Evolutionary conservation across 305 asterid genomes (phyloP).

Genomic region (Fraxinus nigra): DNA sequence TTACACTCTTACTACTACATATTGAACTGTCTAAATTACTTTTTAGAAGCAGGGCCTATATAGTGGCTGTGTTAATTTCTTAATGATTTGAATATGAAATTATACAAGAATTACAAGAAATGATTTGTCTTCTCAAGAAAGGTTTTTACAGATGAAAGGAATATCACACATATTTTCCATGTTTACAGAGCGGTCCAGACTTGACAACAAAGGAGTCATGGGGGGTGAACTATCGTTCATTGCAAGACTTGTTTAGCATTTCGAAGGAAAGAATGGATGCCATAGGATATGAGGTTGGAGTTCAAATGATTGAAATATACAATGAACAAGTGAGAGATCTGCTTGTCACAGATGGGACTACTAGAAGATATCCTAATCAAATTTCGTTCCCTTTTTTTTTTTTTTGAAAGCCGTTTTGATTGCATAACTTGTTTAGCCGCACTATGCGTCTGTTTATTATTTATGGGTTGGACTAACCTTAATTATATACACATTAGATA

Average conservation of each 20-base stretch:
- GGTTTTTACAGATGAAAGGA: background rate
- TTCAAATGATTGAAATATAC: conserved; percentile 93
- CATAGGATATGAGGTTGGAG: conserved; percentile 78
- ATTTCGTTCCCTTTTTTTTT: background rate
- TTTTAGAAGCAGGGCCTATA: background rate
- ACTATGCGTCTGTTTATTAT: background rate
- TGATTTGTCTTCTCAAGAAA: background rate
- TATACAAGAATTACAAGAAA: background rate
- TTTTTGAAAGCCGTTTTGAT: background rate
- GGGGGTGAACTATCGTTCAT: conserved; percentile 91
- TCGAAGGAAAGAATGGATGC: conserved; percentile 55
- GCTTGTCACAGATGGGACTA: conserved; percentile 72
- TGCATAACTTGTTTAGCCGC: background rate
- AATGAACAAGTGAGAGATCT: conserved; percentile 96
- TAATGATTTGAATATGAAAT: background rate
- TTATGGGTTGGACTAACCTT: conserved; percentile 36
- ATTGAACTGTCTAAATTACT: background rate
- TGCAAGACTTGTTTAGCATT: conserved; percentile 66
- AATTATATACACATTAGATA: conserved; percentile 64
- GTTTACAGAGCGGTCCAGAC: conserved; percentile 87
- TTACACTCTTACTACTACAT: background rate
- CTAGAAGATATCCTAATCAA: conserved; percentile 71
- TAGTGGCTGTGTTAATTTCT: background rate
- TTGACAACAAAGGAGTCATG: conserved; percentile 74
- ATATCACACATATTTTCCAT: conserved; percentile 8